Evolutionary conservation across 805 yeast genomes (phyloP), one percentile per base, ranked within the genome.

Genomic region (Metschnikowia orientalis): DNA sequence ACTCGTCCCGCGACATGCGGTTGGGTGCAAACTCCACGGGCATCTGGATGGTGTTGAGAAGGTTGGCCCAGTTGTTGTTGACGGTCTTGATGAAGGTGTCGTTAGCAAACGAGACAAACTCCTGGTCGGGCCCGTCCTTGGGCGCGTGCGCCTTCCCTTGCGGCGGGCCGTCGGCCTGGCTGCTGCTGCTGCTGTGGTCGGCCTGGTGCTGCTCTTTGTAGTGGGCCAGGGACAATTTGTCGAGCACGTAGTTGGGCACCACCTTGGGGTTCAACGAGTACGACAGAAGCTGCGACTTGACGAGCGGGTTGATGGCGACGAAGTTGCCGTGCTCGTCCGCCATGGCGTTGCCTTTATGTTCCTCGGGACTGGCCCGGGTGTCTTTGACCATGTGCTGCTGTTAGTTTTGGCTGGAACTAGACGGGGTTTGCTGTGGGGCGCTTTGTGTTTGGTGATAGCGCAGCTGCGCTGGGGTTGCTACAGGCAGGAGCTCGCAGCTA

Each of bases 191-290:
- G 41, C 61, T 62, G 26, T 45, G 44, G 44, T 59, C 59, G n/a
- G n/a, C n/a, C 32, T 45, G 45, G 22, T 54, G 42, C 44, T 60
- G 67, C 14, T 65, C 68, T 35, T 55, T 59, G 43, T 58, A 59
- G 46, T 67, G 66, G 3, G 57, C 65, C 46, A 57, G 59, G 3
- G 69, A 56, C n/a, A 77, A 50, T 18, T 69, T 68, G 37, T 78
- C 82, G 26, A 81, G 53, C 1, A 76, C 87, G 56, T 75, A 82
- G 1, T 82, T 79, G 1, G 90, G 90, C 14, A 66, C 58, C 18
- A 58, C 56, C 25, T 58, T 59, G 10, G 71, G 57, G 27, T 44
- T 48, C 32, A 60, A 64, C 30, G 53, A 50, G 46, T 67, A 67
- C n/a, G 59, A 37, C 22, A 47, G 53, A 8, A 59, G 47, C 23